These are phyloP conservation scores for Cercis canadensis DNA, from an alignment of 306 rosid species.

Conservation along the genomic window DNA sequence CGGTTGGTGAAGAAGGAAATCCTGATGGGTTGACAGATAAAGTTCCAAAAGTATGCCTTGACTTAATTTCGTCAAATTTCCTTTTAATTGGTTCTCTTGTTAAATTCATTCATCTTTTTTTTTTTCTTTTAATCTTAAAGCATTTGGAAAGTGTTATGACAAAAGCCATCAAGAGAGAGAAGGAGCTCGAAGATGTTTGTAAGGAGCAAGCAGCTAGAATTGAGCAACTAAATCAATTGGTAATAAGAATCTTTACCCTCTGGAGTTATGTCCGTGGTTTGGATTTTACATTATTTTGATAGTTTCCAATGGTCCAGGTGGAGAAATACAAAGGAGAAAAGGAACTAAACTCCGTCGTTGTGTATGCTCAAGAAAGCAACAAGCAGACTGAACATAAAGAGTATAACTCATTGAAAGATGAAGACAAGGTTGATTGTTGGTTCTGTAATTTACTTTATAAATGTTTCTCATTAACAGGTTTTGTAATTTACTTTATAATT, in stretches of 20 bases:
- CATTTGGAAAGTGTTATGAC: conserved; percentile 35
- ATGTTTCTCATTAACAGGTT: conserved; percentile 30
- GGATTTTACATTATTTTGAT: conserved; percentile 22
- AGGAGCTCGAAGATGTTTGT: conserved; percentile 71
- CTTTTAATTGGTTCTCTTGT: background rate
- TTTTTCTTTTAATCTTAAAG: conserved; percentile 30
- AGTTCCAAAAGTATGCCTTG: conserved; percentile 46
- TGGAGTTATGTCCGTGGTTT: conserved; percentile 27
- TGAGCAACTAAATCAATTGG: conserved; percentile 72
- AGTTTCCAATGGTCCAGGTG: conserved; percentile 48
- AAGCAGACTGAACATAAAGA: conserved; percentile 44
- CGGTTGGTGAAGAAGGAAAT: conserved; percentile 49
- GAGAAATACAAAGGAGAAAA: conserved; percentile 59
- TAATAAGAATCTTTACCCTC: conserved; percentile 38
- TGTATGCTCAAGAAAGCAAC: conserved; percentile 45
- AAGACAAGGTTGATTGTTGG: conserved; percentile 41
- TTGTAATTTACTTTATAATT: conserved; percentile 36
- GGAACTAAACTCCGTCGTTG: conserved; percentile 42
- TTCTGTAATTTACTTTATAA: conserved; percentile 2
- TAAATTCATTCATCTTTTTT: background rate
- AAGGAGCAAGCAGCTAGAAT: conserved; percentile 73
- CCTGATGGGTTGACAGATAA: conserved; percentile 39
- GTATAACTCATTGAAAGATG: conserved; percentile 33
- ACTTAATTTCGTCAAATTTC: conserved; percentile 13
- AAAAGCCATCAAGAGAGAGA: conserved; percentile 47